phyloP scores from a whole-genome alignment of 2,329 filamentous ascomycete species.

The Aspergillus latus region DNA sequence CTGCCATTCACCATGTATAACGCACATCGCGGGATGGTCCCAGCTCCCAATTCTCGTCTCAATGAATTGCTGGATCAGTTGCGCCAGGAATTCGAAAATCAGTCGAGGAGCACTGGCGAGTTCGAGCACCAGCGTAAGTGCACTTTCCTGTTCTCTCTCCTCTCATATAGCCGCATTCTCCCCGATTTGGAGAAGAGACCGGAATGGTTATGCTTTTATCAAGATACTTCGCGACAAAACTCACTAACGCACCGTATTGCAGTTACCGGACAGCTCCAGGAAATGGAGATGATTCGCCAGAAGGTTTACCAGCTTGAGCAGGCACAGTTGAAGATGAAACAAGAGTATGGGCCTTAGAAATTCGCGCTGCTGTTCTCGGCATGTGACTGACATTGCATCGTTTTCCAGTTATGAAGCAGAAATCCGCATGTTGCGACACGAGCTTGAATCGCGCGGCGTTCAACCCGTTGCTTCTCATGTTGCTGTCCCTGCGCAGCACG shows the following conservation, averaged over 20 bases:
- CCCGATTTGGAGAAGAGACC: background rate
- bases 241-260: slow-evolving; percentile 22
- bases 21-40: slow-evolving; percentile 76
- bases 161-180: background rate
- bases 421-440: slow-evolving; percentile 78
- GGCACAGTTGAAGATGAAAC: slow-evolving; percentile 81
- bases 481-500: slow-evolving; percentile 71
- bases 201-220: background rate
- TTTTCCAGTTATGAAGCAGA: slow-evolving; percentile 83
- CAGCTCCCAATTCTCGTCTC: slow-evolving; percentile 70
- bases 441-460: slow-evolving; percentile 73
- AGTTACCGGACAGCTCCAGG: slow-evolving; percentile 89
- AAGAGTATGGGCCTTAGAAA: slow-evolving; percentile 65
- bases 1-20: slow-evolving; percentile 70
- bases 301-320: slow-evolving; percentile 95
- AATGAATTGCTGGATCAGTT: slow-evolving; percentile 91
- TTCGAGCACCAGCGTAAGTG: slow-evolving; percentile 92
- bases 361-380: background rate
- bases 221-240: background rate
- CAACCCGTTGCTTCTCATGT: slow-evolving; percentile 67
- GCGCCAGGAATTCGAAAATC: slow-evolving; percentile 84
- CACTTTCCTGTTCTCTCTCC: slow-evolving; percentile 10
- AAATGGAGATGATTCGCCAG: slow-evolving; percentile 90
- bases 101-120: slow-evolving; percentile 76
- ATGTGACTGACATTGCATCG: background rate